Evolutionary conservation across 2,329 filamentous ascomycete genomes (phyloP).

Genomic region (Trichophyton simii): DNA sequence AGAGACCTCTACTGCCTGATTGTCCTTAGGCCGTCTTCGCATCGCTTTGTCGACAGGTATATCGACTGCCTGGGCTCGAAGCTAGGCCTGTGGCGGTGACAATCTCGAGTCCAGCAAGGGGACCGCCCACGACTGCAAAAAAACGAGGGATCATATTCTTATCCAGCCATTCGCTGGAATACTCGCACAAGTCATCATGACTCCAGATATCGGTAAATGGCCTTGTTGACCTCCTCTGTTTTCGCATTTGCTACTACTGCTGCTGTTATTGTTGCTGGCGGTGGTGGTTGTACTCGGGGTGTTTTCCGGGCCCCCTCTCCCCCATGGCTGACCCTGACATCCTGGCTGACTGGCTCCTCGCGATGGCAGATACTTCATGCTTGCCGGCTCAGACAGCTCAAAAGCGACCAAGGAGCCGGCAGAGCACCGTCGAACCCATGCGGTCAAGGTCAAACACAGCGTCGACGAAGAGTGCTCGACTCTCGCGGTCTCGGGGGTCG

Average conservation of each 20-base stretch:
- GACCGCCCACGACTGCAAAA: not conserved
- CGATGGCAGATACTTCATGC: slow-evolving; percentile 1
- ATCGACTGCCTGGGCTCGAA: not conserved
- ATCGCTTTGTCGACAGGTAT: not conserved
- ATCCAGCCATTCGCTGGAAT: not conserved
- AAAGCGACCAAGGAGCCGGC: slow-evolving; percentile 28
- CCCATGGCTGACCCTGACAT: not conserved
- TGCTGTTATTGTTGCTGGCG: too few species aligned
- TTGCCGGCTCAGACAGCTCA: slow-evolving; percentile 28
- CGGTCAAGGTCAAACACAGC: slow-evolving; percentile 31
- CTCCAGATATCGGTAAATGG: slow-evolving; percentile 24
- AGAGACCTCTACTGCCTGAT: not conserved
- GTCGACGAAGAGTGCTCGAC: slow-evolving; percentile 29
- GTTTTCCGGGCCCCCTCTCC: not conserved
- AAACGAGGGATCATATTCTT: not conserved
- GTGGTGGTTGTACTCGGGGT: not conserved
- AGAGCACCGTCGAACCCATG: slow-evolving; percentile 30
- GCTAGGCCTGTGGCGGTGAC: not conserved
- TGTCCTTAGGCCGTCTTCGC: not conserved
- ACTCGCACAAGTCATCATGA: slow-evolving; percentile 15
- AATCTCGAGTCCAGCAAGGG: not conserved
- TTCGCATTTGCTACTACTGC: too few species aligned
- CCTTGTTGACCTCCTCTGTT: not conserved
- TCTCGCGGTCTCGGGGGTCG: slow-evolving; percentile 35
- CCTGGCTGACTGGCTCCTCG: not conserved